Base-by-base conservation (phyloP, 1,284 basidiomycete genomes). In the Chiua sp. region DNA sequence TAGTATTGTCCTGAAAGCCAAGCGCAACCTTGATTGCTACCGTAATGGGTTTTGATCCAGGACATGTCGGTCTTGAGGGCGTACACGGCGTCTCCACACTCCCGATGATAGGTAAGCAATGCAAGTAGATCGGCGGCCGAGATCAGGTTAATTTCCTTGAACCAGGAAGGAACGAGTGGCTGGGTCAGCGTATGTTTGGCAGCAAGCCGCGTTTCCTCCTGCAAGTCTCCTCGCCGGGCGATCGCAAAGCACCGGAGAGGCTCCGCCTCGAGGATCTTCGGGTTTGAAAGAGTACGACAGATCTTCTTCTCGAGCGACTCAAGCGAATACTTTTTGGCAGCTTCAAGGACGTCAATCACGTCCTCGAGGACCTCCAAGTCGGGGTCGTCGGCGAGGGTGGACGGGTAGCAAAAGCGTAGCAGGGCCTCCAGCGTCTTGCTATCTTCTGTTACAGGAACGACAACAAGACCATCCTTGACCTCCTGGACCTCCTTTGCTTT, bases 381-480 rank as follows among this genome's bases (percentile, higher is more conserved):
- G 4, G 69, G 69, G 23, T 71, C 69, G 7, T 72, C 65, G 0
- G 60, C 62, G 2, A 72, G 22, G 2, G 62, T 70, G 16, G 59
- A 67, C 2, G 66, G 72, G 32, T 73, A 73, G 30, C 68, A 72
- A 16, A 69, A 67, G 11, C 64, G 59, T n/a, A 70, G 62, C 28
- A 70, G 62, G 13, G 51, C 11, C 33, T 69, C 63, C 4, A 71
- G 59, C 2, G 51, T 60, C 32, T 66, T 66, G 33, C 57, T 59
- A 16, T 58, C 37, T 49, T 66, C 69, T 12, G 57, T n/a, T 7
- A 71, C 32, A 3, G 32, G 44, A 20, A 72, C 51, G 28, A 71
- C 67, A 22, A 50, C 35, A 3, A 73, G 55, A 7, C 61, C 70
- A 10, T 69, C 66, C 23, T 58, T 72, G 23, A 51, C 30, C 22